These are phyloP conservation scores for Tilletiaria anomala DNA, from an alignment of 1,284 basidiomycete species.

Conservation along the genomic window DNA sequence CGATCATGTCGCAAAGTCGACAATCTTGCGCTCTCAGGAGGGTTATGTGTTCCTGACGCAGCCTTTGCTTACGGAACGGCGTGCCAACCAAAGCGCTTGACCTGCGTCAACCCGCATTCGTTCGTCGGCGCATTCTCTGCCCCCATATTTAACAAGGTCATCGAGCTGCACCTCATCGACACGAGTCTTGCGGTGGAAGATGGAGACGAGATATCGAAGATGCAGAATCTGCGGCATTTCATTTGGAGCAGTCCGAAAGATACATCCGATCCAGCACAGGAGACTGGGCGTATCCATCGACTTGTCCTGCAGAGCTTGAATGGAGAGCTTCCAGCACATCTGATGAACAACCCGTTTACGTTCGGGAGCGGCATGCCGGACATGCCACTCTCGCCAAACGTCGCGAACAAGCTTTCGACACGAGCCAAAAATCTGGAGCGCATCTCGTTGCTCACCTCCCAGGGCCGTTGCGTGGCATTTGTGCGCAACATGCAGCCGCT, in stretches of 20 bases:
- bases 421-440: too few relatives aligned
- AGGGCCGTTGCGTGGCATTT: too few relatives aligned
- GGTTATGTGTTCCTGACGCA: constrained; percentile 19
- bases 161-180: constrained; percentile 22
- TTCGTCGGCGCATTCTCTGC: constrained; percentile 31
- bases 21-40: constrained; percentile 29
- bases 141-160: constrained; percentile 27
- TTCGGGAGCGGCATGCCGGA: too few relatives aligned
- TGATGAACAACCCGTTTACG: too few relatives aligned
- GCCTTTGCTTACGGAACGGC: constrained; percentile 30
- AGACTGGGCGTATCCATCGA: not conserved
- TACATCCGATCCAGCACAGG: not conserved
- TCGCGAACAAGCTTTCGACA: too few relatives aligned
- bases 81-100: constrained; percentile 26
- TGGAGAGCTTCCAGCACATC: too few relatives aligned
- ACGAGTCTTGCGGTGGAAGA: constrained; percentile 31
- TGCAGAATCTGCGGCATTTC: constrained; percentile 23
- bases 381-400: too few relatives aligned
- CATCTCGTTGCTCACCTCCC: too few relatives aligned
- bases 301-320: not conserved
- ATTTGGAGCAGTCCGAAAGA: constrained; percentile 18
- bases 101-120: constrained; percentile 33
- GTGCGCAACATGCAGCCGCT: too few relatives aligned
- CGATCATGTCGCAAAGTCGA: constrained; percentile 24
- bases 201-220: constrained; percentile 22